These are phyloP conservation scores for Penicillium canescens DNA, from an alignment of 495 filamentous ascomycete genomes.

Conservation along the genomic window DNA sequence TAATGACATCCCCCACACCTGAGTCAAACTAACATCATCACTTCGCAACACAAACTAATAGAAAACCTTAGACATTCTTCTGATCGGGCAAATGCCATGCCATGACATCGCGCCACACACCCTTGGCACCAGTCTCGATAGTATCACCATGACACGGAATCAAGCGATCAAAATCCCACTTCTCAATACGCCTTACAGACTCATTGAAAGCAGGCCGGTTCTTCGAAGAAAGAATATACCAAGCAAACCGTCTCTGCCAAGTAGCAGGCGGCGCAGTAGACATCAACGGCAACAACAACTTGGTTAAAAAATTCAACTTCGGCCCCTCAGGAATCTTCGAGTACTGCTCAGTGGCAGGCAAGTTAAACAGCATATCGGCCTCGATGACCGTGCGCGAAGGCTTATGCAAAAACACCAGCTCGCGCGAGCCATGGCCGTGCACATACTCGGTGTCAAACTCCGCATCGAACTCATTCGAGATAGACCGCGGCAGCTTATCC, in stretches of 20 bases:
- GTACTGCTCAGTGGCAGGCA: conserved; percentile 88
- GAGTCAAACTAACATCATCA: background rate
- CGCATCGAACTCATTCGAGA: conserved; percentile 76
- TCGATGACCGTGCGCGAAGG: conserved; percentile 82
- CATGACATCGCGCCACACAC: conserved; percentile 77
- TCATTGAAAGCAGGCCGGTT: conserved; percentile 69
- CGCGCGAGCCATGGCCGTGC: conserved; percentile 75
- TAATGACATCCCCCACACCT: background rate
- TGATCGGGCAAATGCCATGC: conserved; percentile 74
- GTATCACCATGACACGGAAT: conserved; percentile 95
- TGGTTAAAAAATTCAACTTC: conserved; percentile 60
- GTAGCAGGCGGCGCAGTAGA: conserved; percentile 58
- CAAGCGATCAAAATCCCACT: conserved; percentile 85
- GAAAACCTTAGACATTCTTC: conserved; percentile 18
- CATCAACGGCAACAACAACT: conserved; percentile 60
- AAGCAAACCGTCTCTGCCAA: conserved; percentile 77
- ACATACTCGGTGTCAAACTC: conserved; percentile 91
- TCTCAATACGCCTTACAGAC: conserved; percentile 65
- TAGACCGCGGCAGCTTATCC: conserved; percentile 48
- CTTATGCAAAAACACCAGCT: conserved; percentile 83
- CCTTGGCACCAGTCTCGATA: conserved; percentile 74
- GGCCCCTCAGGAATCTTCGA: conserved; percentile 57
- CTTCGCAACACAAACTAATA: background rate
- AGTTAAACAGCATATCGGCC: conserved; percentile 89
- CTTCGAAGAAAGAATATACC: conserved; percentile 67